These are phyloP conservation scores for Musa beccarii DNA, from an alignment of 176 grass and related monocot species.

Conservation along the genomic window DNA sequence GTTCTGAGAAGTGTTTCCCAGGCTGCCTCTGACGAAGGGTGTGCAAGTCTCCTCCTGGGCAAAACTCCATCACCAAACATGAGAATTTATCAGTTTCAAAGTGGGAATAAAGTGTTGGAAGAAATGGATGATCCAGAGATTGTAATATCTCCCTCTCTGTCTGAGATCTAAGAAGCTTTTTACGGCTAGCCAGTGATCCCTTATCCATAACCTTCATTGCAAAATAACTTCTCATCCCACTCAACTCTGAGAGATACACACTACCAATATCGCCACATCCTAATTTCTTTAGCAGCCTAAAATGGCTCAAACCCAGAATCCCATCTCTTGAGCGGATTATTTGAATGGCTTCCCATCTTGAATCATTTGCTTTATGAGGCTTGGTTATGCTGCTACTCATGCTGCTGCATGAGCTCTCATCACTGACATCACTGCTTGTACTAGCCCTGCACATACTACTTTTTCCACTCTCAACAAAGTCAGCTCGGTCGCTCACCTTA, in stretches of 20 bases:
- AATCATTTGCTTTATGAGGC: slow-evolving; percentile 11
- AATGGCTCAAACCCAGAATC: slow-evolving; percentile 6
- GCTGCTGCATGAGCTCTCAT: slow-evolving; percentile 11
- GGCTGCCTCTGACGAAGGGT: slow-evolving; percentile 5
- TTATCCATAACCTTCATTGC: slow-evolving; percentile 11
- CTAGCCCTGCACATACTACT: not conserved
- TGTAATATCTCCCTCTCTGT: slow-evolving; percentile 13
- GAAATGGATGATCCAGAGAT: slow-evolving; percentile 8
- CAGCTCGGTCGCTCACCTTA: not conserved
- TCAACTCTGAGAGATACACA: slow-evolving; percentile 13
- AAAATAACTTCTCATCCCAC: not conserved
- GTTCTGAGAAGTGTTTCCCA: slow-evolving; percentile 10
- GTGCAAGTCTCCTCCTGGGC: slow-evolving; percentile 4
- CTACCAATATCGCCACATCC: slow-evolving; percentile 8
- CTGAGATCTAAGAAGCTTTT: slow-evolving; percentile 16
- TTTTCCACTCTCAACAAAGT: not conserved
- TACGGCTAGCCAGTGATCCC: slow-evolving; percentile 2
- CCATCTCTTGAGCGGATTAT: slow-evolving; percentile 7
- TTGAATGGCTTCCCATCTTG: slow-evolving; percentile 11
- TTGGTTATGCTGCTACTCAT: slow-evolving; percentile 7
- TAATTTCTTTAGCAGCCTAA: slow-evolving; percentile 9
- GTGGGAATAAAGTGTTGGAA: slow-evolving; percentile 10
- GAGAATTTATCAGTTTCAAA: slow-evolving; percentile 11
- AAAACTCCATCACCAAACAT: slow-evolving; percentile 11
- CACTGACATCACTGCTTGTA: not conserved